Evolutionary conservation across 164 flowering plant species (phyloP), one percentile per base, ranked within the genome.

Genomic region (Liquidambar formosana): DNA sequence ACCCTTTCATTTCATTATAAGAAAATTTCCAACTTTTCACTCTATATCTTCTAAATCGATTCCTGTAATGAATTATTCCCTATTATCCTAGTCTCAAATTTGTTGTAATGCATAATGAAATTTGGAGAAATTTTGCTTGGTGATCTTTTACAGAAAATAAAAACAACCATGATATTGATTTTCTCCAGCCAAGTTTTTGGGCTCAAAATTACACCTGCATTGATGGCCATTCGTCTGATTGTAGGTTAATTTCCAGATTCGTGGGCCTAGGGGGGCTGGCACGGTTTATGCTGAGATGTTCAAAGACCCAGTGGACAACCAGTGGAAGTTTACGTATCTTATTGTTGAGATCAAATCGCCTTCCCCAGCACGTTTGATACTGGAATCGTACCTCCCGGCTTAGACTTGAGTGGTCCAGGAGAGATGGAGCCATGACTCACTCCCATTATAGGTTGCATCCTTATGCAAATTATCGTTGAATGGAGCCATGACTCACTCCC

Each of bases 231-330:
- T 27, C 12, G 2, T 60, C 48, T 67, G 49, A 28, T 18, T 78
- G 59, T 74, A 95, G 99, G 86, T 93, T 8, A 87, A 86, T 71
- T 95, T 93, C 71, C 75, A 82, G 63, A 83, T 95, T 22, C 90
- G 97, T 8, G 97, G 97, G 41, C 96, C 97, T 0, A 91, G 88
- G 69, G 99, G 99, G 73, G 79, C 76, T 44, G 99, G 99, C 38
- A 88, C 83, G 75, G 98, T 91, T 45, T 84, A 53, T 57, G 13
- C 88, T 14, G 91, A 87, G 79, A 95, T 95, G 99, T 93, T 91
- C 80, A 93, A 85, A 64, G 96, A 91, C 88, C 81, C 85, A 61
- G 88, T 51, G 28, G 99, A 93, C 78, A 88, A 81, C 74, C 80
- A 91, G 69, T 95, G 99, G 99, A 95, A 93, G 76, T 93, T 76